Conservation (phyloP, 371 early-diverging fungal genomes). For the Lichtheimia ornata region DNA sequence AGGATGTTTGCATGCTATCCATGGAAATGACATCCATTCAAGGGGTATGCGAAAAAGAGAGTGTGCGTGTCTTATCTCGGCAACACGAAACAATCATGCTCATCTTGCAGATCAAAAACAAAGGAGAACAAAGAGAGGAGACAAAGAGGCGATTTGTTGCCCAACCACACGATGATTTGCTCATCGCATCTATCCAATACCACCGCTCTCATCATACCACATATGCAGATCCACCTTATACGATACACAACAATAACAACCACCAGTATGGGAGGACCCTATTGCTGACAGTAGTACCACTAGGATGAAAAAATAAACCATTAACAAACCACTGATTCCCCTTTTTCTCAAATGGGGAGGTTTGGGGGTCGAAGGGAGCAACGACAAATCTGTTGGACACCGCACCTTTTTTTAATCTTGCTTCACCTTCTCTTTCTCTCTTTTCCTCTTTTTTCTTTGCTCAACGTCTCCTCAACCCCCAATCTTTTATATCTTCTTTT, state of each 20-base stretch:
- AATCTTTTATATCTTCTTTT: conserved; percentile 7
- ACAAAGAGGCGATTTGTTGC: conserved; percentile 2
- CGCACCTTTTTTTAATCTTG: background rate
- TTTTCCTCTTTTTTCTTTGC: conserved; percentile 9
- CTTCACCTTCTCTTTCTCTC: conserved; percentile 11
- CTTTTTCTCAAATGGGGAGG: conserved; percentile 15
- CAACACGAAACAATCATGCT: too few relatives aligned
- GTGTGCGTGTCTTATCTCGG: too few relatives aligned
- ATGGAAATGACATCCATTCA: too few relatives aligned
- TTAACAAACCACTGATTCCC: background rate
- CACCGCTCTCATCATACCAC: too few relatives aligned
- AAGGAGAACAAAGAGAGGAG: background rate
- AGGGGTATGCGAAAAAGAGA: too few relatives aligned
- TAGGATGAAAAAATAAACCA: too few relatives aligned
- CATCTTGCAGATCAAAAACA: background rate
- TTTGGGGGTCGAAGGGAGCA: background rate
- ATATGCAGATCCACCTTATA: too few relatives aligned
- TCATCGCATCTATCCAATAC: background rate
- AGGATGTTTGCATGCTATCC: too few relatives aligned
- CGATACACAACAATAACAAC: too few relatives aligned
- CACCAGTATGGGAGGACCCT: too few relatives aligned
- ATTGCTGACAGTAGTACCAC: too few relatives aligned
- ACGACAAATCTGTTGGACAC: conserved; percentile 5
- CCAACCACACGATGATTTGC: background rate
- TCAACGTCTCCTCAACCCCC: conserved; percentile 2